Percentiles rank a stretch among this genome's conserved stretches.
Conservation (phyloP, 2,329 filamentous ascomycete genomes). For the Xylaria sp. region DNA sequence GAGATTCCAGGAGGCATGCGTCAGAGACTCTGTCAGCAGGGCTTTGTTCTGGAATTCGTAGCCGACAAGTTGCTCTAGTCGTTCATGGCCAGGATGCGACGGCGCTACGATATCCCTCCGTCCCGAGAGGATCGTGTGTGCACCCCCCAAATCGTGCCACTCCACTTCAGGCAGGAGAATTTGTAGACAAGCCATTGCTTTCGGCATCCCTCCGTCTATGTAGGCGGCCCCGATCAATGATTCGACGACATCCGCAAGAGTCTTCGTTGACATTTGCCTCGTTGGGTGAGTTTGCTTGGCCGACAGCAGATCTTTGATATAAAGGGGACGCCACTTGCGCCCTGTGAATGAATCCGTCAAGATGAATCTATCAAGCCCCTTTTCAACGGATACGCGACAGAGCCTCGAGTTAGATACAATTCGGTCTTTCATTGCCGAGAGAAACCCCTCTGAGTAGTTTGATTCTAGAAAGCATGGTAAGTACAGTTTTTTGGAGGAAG, state of each 20-base stretch:
- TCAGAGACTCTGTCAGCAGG: conserved; percentile 82
- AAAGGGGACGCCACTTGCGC: conserved; percentile 76
- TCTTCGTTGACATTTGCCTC: conserved; percentile 69
- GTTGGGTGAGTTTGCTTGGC: conserved; percentile 17
- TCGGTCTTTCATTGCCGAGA: conserved; percentile 74
- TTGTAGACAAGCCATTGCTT: conserved; percentile 72
- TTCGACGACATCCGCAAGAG: conserved; percentile 88
- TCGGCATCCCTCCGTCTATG: conserved; percentile 72
- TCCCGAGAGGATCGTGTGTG: conserved; percentile 58
- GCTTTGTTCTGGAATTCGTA: conserved; percentile 76
- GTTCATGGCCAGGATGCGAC: conserved; percentile 56
- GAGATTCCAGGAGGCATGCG: conserved; percentile 72
- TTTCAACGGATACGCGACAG: conserved; percentile 69
- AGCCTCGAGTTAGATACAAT: conserved; percentile 82
- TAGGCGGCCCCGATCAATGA: conserved; percentile 82
- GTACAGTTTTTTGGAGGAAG: conserved; percentile 6
- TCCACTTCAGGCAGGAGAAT: conserved; percentile 71
- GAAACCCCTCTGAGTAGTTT: conserved; percentile 79
- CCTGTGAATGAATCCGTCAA: conserved; percentile 74
- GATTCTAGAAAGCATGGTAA: conserved; percentile 59
- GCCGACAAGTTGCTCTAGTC: conserved; percentile 74
- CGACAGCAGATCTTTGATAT: conserved; percentile 59
- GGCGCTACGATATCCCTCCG: conserved; percentile 51
- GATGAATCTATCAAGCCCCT: conserved; percentile 78
- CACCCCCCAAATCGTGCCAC: conserved; percentile 61